phyloP scores from a whole-genome alignment of 179 eudicot genomes.

The Camellia oleifera region DNA sequence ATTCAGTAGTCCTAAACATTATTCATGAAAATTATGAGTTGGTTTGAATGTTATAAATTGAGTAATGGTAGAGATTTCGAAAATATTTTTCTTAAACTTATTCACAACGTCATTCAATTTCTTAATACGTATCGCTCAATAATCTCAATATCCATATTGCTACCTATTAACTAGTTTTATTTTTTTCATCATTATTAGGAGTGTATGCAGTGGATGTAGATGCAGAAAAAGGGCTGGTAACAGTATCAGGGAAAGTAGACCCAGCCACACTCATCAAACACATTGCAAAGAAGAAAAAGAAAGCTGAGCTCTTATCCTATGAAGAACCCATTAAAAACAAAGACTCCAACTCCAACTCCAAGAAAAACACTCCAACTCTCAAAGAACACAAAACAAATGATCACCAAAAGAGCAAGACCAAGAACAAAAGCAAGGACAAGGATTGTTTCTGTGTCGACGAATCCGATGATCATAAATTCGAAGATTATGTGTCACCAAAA shows the following conservation, averaged over 20 bases:
- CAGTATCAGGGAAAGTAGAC: slow-evolving; percentile 6
- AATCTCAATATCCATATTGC: no score
- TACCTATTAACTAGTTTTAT: no score
- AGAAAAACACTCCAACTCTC: background rate
- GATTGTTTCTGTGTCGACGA: background rate
- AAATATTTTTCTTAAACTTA: no score
- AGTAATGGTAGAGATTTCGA: no score
- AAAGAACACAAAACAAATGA: background rate
- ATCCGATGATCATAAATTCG: background rate
- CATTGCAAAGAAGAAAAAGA: background rate
- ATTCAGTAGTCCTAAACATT: no score
- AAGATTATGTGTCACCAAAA: background rate
- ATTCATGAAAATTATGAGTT: no score
- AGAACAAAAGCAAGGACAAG: background rate
- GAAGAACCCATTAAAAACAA: background rate
- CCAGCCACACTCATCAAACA: background rate
- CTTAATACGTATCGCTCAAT: no score
- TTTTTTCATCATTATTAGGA: background rate
- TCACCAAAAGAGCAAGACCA: background rate
- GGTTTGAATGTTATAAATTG: no score
- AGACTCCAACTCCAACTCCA: background rate
- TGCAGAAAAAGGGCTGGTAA: slow-evolving; percentile 1
- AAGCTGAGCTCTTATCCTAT: background rate
- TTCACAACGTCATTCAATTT: no score
- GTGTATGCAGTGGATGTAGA: slow-evolving; percentile 7